Base-by-base conservation (phyloP, 2,329 filamentous ascomycete genomes). In the Colletotrichum echinochloae region DNA sequence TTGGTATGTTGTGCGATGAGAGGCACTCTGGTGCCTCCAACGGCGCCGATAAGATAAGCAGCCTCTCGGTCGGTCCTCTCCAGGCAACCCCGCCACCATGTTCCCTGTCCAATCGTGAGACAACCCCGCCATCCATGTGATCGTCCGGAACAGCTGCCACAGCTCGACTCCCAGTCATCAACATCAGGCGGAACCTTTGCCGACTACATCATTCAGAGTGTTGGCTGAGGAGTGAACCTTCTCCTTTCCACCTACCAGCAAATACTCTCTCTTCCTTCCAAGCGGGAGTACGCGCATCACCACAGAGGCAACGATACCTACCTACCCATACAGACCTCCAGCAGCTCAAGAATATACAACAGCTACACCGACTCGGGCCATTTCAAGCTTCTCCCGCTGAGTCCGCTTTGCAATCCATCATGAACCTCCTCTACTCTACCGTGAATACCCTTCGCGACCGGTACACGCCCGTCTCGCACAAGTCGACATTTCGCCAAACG, bases 401-500 rank as follows among this genome's bases (percentile, higher is more conserved):
- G 18, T 23, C 56, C 35, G 33, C 49, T 20, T 46, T 51, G 35
- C 44, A 14, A 64, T 14, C 60, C 77, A 83, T 74, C 71, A 97
- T 97, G 94, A 96, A 97, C 81, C 91, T 95, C 84, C 88, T 98
- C 78, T 94, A 97, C 82, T 97, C 94, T 66, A 95, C 94, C 61
- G 91, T 98, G 80, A 96, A 97, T 81, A 94, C 91, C 76, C 90
- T 97, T 78, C 93, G 95, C 76, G 96, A 98, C 83, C 92, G 91
- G 76, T 95, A 97, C 82, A 94, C 95, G 16, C 95, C 95, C 49
- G 91, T 97, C 77, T 91, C 90, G 70, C 91, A 97, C 81, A 97
- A 90, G 62, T 98, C 95, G 4, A 98, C 94, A 74, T 99, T 99
- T 83, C 93, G 95, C 76, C 88, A 90, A 77, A 97, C 95, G 5